Conservation (phyloP, 2,329 filamentous ascomycete species). For the Lasiodiplodia hormozganensis region DNA sequence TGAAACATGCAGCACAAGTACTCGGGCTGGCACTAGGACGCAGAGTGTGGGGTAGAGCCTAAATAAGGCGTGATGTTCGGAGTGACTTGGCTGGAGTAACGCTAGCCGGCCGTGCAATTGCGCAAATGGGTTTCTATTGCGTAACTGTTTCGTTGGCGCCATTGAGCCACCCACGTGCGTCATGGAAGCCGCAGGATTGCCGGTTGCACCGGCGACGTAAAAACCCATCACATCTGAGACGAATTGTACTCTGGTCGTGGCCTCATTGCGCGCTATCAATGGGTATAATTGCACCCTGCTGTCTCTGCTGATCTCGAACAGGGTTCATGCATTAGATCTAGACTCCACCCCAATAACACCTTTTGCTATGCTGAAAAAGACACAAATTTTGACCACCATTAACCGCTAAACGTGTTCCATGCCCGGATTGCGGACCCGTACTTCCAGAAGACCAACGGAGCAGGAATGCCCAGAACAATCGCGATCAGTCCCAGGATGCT, state of each 20-base stretch:
- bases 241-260: neutral
- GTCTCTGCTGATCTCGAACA: neutral
- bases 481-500: constrained; percentile 55
- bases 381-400: neutral
- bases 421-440: constrained; percentile 56
- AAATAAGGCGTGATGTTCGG: constrained; percentile 25
- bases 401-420: constrained; percentile 38
- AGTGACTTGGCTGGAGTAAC: constrained; percentile 18
- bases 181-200: constrained; percentile 7
- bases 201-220: neutral
- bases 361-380: neutral
- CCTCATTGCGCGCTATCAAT: neutral
- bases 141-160: constrained; percentile 24
- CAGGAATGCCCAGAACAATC: constrained; percentile 55
- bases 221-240: neutral
- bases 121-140: constrained; percentile 21
- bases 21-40: neutral
- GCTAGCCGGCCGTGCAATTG: constrained; percentile 24
- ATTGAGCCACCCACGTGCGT: constrained; percentile 26
- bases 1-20: neutral
- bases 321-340: neutral
- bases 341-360: neutral
- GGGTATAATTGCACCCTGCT: neutral
- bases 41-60: constrained; percentile 11
- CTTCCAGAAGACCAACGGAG: constrained; percentile 57